Evolutionary conservation across 441 rosid species (phyloP), one percentile per base, ranked within the genome.

Genomic region (Brassica balearica): DNA sequence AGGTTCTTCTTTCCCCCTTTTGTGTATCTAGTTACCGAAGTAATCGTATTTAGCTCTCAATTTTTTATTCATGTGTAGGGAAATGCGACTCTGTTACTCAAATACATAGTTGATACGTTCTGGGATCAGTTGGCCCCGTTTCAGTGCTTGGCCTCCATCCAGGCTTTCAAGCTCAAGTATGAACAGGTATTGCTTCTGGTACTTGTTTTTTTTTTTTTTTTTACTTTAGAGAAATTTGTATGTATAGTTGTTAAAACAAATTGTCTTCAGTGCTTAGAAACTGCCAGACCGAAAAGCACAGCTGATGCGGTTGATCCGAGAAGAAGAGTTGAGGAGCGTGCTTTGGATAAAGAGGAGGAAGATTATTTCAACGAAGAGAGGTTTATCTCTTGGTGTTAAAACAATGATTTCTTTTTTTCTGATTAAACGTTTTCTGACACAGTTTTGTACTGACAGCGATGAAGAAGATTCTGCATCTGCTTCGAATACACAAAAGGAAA

Each of bases 281-380:
- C 82, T 82, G 82, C 83, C 73, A 94, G 84, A 84, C 76, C 90
- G 0, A 90, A 86, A 84, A 85, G 77, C 76, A 80, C 84, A 67
- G 86, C 84, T 77, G 85, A 79, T 73, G 84, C 86, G 12, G 71
- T 85, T 14, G 98, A 90, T 66, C 84, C 90, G 5, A 87, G 98
- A 74, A 92, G 86, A 82, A 82, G 93, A 73, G 78, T 81, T 22
- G 99, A 96, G 74, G 98, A 90, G 82, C 97, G 98, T 32, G 98
- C 97, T 25, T 77, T 87, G 65, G 98, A 93, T 80, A 96, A 96
- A 87, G 99, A 96, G 83, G 99, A 94, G 86, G 95, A 94, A 82
- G 98, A 96, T 80, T 96, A 96, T 85, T 96, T 96, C 82, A 94
- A 94, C 11, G 97, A 87, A 83, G 96, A 94, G 84, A 96, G 98